Percentiles rank a stretch among this genome's conserved stretches.
phyloP scores from a whole-genome alignment of 352 stramenopile species.

The Phytophthora europaea region DNA sequence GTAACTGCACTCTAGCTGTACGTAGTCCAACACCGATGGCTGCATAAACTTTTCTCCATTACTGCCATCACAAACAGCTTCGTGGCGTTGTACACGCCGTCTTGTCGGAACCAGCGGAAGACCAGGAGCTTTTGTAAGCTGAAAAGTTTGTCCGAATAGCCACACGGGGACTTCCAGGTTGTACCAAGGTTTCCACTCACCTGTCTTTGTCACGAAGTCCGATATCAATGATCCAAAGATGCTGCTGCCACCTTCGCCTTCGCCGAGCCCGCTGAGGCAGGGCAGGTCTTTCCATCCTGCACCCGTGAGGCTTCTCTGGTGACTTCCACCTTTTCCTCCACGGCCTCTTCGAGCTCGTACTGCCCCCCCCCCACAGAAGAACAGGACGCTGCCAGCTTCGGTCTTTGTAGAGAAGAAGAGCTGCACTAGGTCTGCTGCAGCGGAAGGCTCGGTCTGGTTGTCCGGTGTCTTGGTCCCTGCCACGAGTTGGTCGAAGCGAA shows the following conservation, averaged over 20 bases:
- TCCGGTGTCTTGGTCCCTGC: conserved; percentile 43
- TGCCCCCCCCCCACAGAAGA: conserved; percentile 80
- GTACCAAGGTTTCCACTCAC: conserved; percentile 94
- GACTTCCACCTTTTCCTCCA: conserved; percentile 85
- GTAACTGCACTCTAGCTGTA: conserved; percentile 90
- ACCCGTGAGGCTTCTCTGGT: conserved; percentile 40
- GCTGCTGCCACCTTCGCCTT: conserved; percentile 39
- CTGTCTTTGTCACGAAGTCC: conserved; percentile 59
- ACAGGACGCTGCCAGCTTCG: conserved; percentile 75
- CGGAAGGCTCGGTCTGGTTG: conserved; percentile 48
- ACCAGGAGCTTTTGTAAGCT: conserved; percentile 93
- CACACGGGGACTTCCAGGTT: conserved; percentile 93
- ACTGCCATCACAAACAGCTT: conserved; percentile 94
- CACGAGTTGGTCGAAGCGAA: conserved; percentile 63
- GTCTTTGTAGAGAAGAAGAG: conserved; percentile 69
- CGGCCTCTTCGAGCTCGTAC: conserved; percentile 81
- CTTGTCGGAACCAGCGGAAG: conserved; percentile 95
- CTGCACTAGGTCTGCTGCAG: conserved; percentile 46
- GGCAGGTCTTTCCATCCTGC: conserved; percentile 96
- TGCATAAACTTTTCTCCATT: conserved; percentile 96
- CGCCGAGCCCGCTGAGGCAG: conserved; percentile 73
- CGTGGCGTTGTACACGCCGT: conserved; percentile 97
- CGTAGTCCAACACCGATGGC: conserved; percentile 95
- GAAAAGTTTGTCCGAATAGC: conserved; percentile 80
- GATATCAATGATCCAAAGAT: conserved; percentile 63